Base-by-base conservation (phyloP, 768 basidiomycete species). In the Leccinum aurantiacum region DNA sequence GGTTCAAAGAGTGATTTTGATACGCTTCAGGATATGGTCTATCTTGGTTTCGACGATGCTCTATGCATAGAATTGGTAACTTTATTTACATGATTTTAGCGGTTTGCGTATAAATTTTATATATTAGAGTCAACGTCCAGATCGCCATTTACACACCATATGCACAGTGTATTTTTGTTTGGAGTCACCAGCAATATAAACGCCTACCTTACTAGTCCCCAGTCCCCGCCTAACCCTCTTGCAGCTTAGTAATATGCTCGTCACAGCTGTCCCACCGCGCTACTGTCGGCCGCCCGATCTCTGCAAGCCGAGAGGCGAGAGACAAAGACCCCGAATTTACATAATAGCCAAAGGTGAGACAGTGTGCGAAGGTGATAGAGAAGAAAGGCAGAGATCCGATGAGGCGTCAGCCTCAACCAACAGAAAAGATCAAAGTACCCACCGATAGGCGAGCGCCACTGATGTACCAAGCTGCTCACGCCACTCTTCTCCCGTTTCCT, bases 361-460 rank as follows among this genome's bases (percentile, higher is more conserved):
- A 19, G 2, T 46, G 19, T 22, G 11, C 19, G 44, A 46, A 11
- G 5, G 9, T 46, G 19, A 46, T n/a, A 1, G 11, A 22, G 19
- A 22, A 46, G 19, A 46, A 22, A 22, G 46, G 10, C 3, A 5
- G 11, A 22, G 5, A 47, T 47, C 19, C 46, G 46, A 11, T 6
- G 47, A 53, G 17, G 15, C 3, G 6, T 63, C 47, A 64, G 51
- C 35, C 31, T 10, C 47, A 37, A 5, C 14, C 25, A 27, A 9
- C 17, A 2, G 6, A 2, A 10, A 27, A 35, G 11, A 46, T 25
- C 11, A 47, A 22, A 47, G 11, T 22, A 74, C 78, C 49, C 56
- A 90, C 88, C 84, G 55, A 90, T 86, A 1, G 89, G 89, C 24
- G 87, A 89, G 48, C 80, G 87, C 75, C 84, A 90, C 63, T 84